Conservation (phyloP, 2,329 filamentous ascomycete genomes). For the Calonectria crousiana region DNA sequence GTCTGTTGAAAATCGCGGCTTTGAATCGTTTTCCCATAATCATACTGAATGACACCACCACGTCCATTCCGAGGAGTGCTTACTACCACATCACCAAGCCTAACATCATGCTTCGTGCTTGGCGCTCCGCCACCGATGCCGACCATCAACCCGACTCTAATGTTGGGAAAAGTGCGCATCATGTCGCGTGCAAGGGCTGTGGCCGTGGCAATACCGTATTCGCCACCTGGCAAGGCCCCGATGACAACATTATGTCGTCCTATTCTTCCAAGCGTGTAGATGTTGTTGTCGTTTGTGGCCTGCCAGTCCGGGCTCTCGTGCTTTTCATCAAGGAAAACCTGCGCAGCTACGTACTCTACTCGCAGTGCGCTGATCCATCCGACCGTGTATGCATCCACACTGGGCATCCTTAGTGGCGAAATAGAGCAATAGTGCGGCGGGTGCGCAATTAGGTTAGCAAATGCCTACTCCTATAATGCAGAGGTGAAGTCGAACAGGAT, state of each 20-base stretch:
- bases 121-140: slow-evolving; percentile 2
- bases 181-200: neutral
- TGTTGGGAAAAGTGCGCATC: neutral
- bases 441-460: neutral
- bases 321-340: neutral
- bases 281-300: neutral
- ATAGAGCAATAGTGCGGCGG: neutral
- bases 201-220: neutral
- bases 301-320: neutral
- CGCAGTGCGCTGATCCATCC: neutral
- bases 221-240: neutral
- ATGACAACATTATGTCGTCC: slow-evolving; percentile 12
- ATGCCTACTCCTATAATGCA: neutral
- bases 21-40: neutral
- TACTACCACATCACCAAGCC: neutral
- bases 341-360: neutral
- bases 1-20: neutral
- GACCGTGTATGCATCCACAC: neutral
- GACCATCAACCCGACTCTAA: neutral
- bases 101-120: neutral
- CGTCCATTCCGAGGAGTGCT: neutral
- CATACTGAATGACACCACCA: neutral
- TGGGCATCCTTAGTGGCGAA: neutral
- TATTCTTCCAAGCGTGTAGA: neutral
- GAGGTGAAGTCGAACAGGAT: neutral